Conservation (phyloP, 306 rosid species). For the Prunus dulcis region DNA sequence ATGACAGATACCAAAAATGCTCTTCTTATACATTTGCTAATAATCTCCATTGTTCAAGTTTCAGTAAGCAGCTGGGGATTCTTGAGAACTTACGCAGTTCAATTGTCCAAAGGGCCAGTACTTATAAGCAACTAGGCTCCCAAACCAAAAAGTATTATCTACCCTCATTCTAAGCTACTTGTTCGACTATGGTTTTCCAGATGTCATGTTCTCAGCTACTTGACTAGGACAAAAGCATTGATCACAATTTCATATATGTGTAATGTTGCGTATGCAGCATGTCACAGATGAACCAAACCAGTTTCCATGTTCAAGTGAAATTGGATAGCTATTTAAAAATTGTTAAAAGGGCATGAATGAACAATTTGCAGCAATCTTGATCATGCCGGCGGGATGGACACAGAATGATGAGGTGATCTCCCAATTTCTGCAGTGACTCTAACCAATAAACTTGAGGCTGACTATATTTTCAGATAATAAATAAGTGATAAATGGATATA, state of each 20-base stretch:
- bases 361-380: background rate
- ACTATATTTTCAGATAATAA: background rate
- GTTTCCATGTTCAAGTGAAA: background rate
- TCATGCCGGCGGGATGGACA: background rate
- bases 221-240: background rate
- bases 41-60: constrained; percentile 1
- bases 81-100: background rate
- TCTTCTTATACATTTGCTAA: background rate
- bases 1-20: background rate
- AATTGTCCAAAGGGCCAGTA: background rate
- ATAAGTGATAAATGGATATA: background rate
- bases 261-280: background rate
- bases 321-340: background rate
- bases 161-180: background rate
- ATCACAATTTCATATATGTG: background rate
- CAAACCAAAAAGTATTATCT: background rate
- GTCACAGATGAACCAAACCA: background rate
- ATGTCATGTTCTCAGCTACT: background rate
- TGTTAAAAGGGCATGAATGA: too few species aligned
- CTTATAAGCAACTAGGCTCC: background rate
- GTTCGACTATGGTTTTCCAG: background rate
- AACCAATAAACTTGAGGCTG: background rate
- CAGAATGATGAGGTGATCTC: background rate
- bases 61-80: background rate
- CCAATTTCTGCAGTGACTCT: background rate